Evolutionary conservation across 345 rosid genomes (phyloP).

Genomic region (Cardamine resedifolia): DNA sequence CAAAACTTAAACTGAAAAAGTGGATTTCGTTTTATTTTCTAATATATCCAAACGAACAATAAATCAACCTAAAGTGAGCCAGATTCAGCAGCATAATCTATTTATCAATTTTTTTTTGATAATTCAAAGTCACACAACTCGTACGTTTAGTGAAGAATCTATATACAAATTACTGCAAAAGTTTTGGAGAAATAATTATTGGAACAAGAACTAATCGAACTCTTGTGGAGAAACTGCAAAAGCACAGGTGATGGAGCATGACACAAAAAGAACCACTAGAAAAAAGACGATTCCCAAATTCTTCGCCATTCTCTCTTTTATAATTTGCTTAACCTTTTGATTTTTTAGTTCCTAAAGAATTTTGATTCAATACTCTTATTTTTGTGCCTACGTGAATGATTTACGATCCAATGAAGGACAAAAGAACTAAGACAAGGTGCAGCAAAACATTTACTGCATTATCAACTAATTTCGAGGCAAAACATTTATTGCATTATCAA

Average conservation of each 20-base stretch:
- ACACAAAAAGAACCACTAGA: conserved; percentile 7
- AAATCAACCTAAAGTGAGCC: neutral
- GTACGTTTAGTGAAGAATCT: neutral
- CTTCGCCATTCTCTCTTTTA: conserved; percentile 1
- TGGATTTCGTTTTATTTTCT: neutral
- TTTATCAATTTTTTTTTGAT: neutral
- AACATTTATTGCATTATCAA: neutral
- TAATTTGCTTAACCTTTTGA: neutral
- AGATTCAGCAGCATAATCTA: neutral
- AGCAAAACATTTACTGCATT: neutral
- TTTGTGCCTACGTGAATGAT: neutral
- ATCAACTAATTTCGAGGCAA: neutral
- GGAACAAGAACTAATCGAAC: neutral
- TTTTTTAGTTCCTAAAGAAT: neutral
- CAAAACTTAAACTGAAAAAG: neutral
- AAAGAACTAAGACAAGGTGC: too few species aligned
- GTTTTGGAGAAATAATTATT: neutral
- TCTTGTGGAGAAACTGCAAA: neutral
- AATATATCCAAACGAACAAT: neutral
- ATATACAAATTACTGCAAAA: too few species aligned
- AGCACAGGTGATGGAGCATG: neutral
- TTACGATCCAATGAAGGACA: neutral
- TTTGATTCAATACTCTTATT: neutral
- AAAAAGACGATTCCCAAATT: neutral
- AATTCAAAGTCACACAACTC: neutral